Evolutionary conservation across 2,329 filamentous ascomycete genomes (phyloP).

Genomic region (Ophiostoma ulmi): DNA sequence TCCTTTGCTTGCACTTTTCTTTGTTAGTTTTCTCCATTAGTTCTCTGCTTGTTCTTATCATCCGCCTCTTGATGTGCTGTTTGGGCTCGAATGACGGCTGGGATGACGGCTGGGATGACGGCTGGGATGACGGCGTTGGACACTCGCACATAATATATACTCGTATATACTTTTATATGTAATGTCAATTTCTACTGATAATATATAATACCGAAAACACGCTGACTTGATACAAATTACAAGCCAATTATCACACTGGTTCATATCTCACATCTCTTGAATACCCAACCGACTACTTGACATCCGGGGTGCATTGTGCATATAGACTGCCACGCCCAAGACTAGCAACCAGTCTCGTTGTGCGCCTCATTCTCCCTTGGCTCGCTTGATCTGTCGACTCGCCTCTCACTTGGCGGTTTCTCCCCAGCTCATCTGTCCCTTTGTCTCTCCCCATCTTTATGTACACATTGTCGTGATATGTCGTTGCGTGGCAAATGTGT

Average conservation of each 20-base stretch:
- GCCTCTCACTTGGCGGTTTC: neutral
- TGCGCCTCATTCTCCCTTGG: neutral
- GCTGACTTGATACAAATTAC: neutral
- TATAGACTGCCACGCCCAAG: neutral
- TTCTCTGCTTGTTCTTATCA: neutral
- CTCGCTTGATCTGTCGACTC: neutral
- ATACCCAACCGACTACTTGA: neutral
- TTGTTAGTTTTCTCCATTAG: neutral
- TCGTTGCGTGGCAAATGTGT: neutral
- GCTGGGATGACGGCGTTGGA: neutral
- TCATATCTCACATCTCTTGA: neutral
- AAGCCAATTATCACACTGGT: neutral
- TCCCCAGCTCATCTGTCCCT: neutral
- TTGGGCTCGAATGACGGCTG: neutral
- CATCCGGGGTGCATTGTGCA: conserved; percentile 12
- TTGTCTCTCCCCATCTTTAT: neutral
- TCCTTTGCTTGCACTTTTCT: neutral
- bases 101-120: neutral
- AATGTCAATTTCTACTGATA: neutral
- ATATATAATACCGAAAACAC: neutral
- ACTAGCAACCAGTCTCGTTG: neutral
- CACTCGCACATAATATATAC: neutral
- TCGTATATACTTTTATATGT: neutral
- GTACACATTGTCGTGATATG: neutral
- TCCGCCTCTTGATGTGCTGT: neutral